Evolutionary conservation across 768 basidiomycete species (phyloP), one percentile per base, ranked within the genome.

Genomic region (Lactarius deliciosus): DNA sequence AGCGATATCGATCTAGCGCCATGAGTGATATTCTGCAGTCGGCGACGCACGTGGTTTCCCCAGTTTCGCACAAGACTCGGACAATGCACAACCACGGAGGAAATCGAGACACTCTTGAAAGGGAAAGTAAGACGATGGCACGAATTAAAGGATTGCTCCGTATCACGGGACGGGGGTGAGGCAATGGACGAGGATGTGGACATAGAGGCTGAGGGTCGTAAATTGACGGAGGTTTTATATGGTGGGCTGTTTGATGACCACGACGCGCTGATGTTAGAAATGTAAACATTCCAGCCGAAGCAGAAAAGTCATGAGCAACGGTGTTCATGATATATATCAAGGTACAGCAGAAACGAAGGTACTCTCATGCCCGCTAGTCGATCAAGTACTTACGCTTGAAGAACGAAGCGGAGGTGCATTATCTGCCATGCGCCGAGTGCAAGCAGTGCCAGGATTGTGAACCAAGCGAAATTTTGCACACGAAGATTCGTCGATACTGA

Each of bases 331-430:
- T 66, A 54, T 22, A 63, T 53, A 63, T 43, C 11, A 56, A 34
- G 54, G 63, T 50, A 67, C 57, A 47, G 58, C 9, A 47, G n/a
- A 38, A 41, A 57, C 20, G 43, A 25, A 43, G 25, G 55, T 67
- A 54, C 64, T 20, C 40, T 11, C 15, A 28, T n/a, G 57, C 41
- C 32, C n/a, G 36, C 61, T 53, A 76, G 64, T 95, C 93, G 73
- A 95, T 95, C 74, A 95, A 87, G 78, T 95, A 94, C 79, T 95
- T 97, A 74, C 90, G 85, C 81, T 93, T 95, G 86, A 98, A 98
- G 86, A 91, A 98, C 7, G 94, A 85, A 85, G 56, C 95, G 87
- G 16, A 99, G 81, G 74, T 98, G 96, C 75, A 97, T 79, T 55
- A 99, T 91, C 79, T 98, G 95, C 97, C 96, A 99, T 54, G 83